phyloP scores from a whole-genome alignment of 331 rosid genomes.

The Quercus lobata region DNA sequence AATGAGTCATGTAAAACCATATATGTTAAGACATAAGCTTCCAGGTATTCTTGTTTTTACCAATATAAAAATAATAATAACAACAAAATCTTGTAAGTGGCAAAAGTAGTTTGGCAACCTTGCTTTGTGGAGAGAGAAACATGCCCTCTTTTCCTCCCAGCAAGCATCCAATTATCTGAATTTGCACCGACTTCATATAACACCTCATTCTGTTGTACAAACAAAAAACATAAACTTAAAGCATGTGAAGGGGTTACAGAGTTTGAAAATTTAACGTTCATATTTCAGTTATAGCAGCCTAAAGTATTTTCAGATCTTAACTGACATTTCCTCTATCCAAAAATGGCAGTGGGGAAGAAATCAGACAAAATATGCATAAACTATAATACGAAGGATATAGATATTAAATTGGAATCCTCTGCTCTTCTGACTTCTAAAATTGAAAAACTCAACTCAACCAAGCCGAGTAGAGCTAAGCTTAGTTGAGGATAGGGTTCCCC shows the following conservation, averaged over 20 bases:
- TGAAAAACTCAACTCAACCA: neutral
- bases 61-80: neutral
- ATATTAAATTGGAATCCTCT: neutral
- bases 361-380: neutral
- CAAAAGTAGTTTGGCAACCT: constrained; percentile 44
- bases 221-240: neutral
- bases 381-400: neutral
- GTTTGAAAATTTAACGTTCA: neutral
- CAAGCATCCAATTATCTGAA: constrained; percentile 93
- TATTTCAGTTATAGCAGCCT: neutral
- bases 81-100: neutral
- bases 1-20: constrained; percentile 1
- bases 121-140: constrained; percentile 64
- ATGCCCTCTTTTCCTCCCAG: constrained; percentile 97
- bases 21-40: neutral
- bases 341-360: neutral
- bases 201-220: constrained; percentile 66
- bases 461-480: neutral
- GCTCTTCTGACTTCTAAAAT: neutral
- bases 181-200: constrained; percentile 80
- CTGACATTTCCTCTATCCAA: neutral
- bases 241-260: neutral
- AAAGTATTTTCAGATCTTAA: constrained; percentile 7
- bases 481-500: neutral
- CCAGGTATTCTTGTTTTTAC: constrained; percentile 1